Percentiles rank a stretch among this genome's conserved stretches.
Conservation (phyloP, 768 basidiomycete genomes). For the Lenzites betulinus region DNA sequence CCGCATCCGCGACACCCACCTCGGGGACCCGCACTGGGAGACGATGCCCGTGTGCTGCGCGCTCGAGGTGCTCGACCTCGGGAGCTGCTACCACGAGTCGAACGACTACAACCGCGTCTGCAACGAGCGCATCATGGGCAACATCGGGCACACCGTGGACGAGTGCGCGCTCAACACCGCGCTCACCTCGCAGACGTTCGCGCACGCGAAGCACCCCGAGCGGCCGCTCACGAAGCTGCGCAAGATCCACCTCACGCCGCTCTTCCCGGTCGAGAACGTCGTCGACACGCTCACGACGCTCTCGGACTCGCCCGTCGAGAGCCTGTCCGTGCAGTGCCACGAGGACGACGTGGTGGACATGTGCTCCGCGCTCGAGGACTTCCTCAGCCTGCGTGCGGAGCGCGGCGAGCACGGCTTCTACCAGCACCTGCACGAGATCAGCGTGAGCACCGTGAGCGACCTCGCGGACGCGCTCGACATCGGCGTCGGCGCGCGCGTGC, state of each 20-base stretch:
- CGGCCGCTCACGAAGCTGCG: constrained; percentile 54
- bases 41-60: constrained; percentile 51
- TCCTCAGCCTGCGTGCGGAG: constrained; percentile 53
- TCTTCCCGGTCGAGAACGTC: constrained; percentile 61
- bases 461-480: constrained; percentile 34
- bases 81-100: constrained; percentile 54
- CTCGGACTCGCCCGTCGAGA: constrained; percentile 60
- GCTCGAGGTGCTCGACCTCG: constrained; percentile 57
- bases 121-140: constrained; percentile 62
- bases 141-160: constrained; percentile 54
- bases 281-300: constrained; percentile 61
- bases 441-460: constrained; percentile 45
- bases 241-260: constrained; percentile 59
- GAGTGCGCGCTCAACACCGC: constrained; percentile 54
- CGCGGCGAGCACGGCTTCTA: constrained; percentile 49
- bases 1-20: constrained; percentile 68
- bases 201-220: constrained; percentile 35
- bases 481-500: constrained; percentile 12
- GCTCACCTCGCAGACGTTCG: constrained; percentile 44
- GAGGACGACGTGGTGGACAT: constrained; percentile 66
- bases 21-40: constrained; percentile 64
- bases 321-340: constrained; percentile 58
- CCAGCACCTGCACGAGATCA: constrained; percentile 49
- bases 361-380: constrained; percentile 56
- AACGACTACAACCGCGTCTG: constrained; percentile 54